These are phyloP conservation scores for Toxoplasma gondii DNA, from an alignment of 169 alveolate species.

Conservation along the genomic window DNA sequence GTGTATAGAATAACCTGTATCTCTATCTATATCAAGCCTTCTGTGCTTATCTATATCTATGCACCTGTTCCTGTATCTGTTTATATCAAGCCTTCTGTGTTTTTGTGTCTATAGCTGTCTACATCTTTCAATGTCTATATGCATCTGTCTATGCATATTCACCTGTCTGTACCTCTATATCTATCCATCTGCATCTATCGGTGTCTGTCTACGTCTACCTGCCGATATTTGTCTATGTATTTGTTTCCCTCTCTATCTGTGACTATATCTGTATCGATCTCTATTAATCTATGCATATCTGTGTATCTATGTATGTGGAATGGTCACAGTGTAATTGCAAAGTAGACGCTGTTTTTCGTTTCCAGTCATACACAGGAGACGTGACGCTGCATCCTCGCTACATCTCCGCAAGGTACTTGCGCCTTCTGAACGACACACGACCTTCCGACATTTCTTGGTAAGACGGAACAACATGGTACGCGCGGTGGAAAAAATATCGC, in stretches of 20 bases:
- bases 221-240: background rate
- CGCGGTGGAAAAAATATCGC: background rate
- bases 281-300: too few relatives aligned
- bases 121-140: too few relatives aligned
- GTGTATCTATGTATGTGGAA: too few relatives aligned
- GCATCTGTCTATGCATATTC: too few relatives aligned
- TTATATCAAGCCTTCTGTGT: too few relatives aligned
- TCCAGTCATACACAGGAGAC: slow-evolving; percentile 78
- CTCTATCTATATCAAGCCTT: background rate
- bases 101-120: too few relatives aligned
- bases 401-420: slow-evolving; percentile 65
- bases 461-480: background rate
- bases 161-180: background rate
- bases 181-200: background rate
- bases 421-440: slow-evolving; percentile 71
- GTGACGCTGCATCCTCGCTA: slow-evolving; percentile 74
- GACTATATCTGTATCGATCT: background rate
- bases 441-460: slow-evolving; percentile 75
- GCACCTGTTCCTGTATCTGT: background rate
- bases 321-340: too few relatives aligned
- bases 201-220: too few relatives aligned
- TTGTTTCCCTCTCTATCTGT: background rate
- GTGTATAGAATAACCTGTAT: too few relatives aligned
- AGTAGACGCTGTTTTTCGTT: background rate
- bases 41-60: too few relatives aligned